A percentile compares a stretch with the other conserved stretches of the same genome.
Evolutionary conservation across 306 rosid genomes (phyloP).

Genomic region (Malus fusca): DNA sequence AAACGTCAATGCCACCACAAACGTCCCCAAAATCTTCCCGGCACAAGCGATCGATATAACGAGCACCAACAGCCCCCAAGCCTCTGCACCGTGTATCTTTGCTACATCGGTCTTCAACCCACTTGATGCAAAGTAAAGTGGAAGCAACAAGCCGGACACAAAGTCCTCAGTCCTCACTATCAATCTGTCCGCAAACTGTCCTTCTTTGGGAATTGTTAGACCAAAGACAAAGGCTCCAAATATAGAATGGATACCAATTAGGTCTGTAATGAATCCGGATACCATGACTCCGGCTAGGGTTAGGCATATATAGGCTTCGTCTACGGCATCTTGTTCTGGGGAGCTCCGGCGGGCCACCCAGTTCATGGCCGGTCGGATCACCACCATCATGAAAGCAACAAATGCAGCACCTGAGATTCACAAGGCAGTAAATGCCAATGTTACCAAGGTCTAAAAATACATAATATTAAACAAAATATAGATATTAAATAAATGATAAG

Average conservation of each 20-base stretch:
- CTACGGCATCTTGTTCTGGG: constrained; percentile 30
- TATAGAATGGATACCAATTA: constrained; percentile 76
- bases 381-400: constrained; percentile 55
- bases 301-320: constrained; percentile 56
- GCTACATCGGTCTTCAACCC: constrained; percentile 82
- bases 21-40: constrained; percentile 77
- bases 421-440: background rate
- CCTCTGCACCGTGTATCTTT: constrained; percentile 38
- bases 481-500: background rate
- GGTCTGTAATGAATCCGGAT: constrained; percentile 62
- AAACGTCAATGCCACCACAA: constrained; percentile 55
- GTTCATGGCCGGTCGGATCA: constrained; percentile 53
- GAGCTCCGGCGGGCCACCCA: constrained; percentile 44
- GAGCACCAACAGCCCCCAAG: constrained; percentile 68
- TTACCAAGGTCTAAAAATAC: background rate
- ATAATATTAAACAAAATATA: background rate
- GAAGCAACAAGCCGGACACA: constrained; percentile 67
- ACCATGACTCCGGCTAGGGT: constrained; percentile 62
- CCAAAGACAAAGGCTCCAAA: constrained; percentile 86
- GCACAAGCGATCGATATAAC: constrained; percentile 65
- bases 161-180: constrained; percentile 75
- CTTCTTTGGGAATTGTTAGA: constrained; percentile 61
- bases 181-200: constrained; percentile 47
- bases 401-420: constrained; percentile 40
- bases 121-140: constrained; percentile 76